These are phyloP conservation scores for Fusarium sp. DNA, from an alignment of 2,329 filamentous ascomycete genomes.

Conservation along the genomic window DNA sequence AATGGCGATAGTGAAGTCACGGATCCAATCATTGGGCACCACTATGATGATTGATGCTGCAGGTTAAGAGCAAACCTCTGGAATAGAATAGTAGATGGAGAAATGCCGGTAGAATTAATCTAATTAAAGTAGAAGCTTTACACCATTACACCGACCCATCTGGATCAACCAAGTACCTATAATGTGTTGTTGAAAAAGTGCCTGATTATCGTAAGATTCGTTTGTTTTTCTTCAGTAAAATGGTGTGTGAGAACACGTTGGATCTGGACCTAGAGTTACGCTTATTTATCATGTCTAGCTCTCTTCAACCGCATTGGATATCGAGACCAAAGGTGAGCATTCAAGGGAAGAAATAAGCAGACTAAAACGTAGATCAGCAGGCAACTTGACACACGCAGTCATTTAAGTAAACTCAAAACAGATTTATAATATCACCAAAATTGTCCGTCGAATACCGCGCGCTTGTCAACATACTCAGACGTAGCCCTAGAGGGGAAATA, in stretches of 20 bases:
- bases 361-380: slow-evolving; percentile 5
- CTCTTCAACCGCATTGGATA: slow-evolving; percentile 1
- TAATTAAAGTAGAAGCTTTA: neutral
- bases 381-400: slow-evolving; percentile 7
- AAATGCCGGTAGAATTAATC: too few species aligned
- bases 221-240: neutral
- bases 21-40: neutral
- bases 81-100: too few species aligned
- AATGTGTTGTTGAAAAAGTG: neutral
- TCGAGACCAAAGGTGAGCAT: neutral
- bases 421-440: slow-evolving; percentile 14
- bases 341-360: slow-evolving; percentile 8
- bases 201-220: neutral
- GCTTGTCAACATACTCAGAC: slow-evolving; percentile 1
- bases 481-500: too few species aligned
- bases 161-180: neutral
- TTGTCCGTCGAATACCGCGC: slow-evolving; percentile 12
- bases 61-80: too few species aligned
- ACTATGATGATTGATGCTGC: neutral
- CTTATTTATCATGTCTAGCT: slow-evolving; percentile 5
- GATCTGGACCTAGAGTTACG: neutral
- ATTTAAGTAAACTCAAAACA: slow-evolving; percentile 16
- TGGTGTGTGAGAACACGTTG: neutral
- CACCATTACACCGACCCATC: neutral
- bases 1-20: neutral